Evolutionary conservation across 768 basidiomycete genomes (phyloP), one percentile per base, ranked within the genome.

Genomic region (Mycena olivaceomarginata): DNA sequence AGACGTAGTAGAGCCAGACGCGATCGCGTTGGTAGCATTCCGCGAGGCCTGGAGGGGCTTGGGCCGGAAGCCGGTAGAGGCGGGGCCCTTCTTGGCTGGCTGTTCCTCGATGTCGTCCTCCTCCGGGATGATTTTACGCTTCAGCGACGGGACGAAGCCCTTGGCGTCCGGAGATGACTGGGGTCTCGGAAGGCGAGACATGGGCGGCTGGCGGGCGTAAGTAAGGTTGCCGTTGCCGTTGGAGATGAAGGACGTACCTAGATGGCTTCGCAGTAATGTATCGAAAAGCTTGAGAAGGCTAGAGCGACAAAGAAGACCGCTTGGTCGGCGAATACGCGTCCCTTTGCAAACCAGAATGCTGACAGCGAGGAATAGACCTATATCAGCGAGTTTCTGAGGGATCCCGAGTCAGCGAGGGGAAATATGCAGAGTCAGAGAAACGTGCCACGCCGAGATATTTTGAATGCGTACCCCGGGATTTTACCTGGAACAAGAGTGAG

Each of bases 41-140:
- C 37, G 12, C 6, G 77, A 72, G 11, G 77, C 37, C 31, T 79
- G 74, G n/a, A 79, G 67, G 6, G 77, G 77, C 16, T 56, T 73
- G 8, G 77, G 77, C 45, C 77, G 74, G 77, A 79, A 79, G 20
- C 70, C 43, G 11, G 43, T 15, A 31, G 31, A 31, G 43, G 11
- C 74, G 20, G 18, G 57, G 51, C 70, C 62, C 41, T 76, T 79
- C 67, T 79, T 79, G 66, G 31, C 12, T 6, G 77, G 77, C 25
- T 79, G 77, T 16, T 69, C 60, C 9, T 63, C 74, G 67, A 79
- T 68, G 25, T 78, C 77, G 67, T 78, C 77, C 39, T 78, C 77
- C 37, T 78, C 77, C n/a, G 77, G 73, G n/a, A 77, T 39, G 16
- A 69, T 70, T 43, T 78, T 78, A 45, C 77, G 77, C 51, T 78